Evolutionary conservation across 2,329 filamentous ascomycete genomes (phyloP).

Genomic region (Ophiostoma populinum): DNA sequence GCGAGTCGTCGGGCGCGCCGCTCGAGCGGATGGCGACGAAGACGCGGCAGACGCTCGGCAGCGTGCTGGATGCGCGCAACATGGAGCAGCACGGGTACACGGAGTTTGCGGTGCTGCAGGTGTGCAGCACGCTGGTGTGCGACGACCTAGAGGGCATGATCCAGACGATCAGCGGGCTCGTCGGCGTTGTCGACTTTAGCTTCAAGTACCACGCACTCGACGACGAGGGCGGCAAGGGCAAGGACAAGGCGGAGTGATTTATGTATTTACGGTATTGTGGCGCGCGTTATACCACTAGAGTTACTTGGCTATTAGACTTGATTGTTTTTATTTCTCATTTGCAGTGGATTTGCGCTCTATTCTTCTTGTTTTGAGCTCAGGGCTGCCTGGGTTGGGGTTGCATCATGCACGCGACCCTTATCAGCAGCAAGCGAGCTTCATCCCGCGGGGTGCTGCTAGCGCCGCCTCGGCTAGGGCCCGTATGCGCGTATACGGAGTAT

Average conservation of each 20-base stretch:
- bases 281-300: no score
- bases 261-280: no score
- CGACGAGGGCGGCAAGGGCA: constrained; percentile 7
- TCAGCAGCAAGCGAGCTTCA: no score
- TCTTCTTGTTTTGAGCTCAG: not conserved
- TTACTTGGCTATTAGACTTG: no score
- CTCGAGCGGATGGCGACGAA: constrained; percentile 6
- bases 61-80: constrained; percentile 45
- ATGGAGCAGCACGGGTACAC: constrained; percentile 56
- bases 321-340: no score
- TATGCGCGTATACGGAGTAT: no score
- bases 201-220: constrained; percentile 20
- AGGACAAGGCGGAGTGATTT: constrained; percentile 11
- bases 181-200: constrained; percentile 60
- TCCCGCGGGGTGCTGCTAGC: no score
- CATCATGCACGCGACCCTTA: no score
- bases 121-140: constrained; percentile 50
- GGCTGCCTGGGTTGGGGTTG: not conserved
- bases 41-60: constrained; percentile 1
- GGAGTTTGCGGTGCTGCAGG: constrained; percentile 58
- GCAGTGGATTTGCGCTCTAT: not conserved
- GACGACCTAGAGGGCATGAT: constrained; percentile 51
- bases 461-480: no score
- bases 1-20: not conserved
- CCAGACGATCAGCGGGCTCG: constrained; percentile 43